These are phyloP conservation scores for Clausena lansium DNA, from an alignment of 345 rosid species.

Conservation along the genomic window DNA sequence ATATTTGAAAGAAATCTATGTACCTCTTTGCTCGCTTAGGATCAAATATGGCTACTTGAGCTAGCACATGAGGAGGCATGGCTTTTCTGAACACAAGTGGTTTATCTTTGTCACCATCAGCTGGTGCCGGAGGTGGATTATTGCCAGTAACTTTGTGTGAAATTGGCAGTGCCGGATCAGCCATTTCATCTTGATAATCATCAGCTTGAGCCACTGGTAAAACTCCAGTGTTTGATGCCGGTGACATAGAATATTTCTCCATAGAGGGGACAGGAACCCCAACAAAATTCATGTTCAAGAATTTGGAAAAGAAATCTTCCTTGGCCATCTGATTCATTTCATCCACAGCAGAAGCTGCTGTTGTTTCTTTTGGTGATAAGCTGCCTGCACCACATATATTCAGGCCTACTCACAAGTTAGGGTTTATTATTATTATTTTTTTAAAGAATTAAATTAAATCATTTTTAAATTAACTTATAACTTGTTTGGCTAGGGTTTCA, in stretches of 20 bases:
- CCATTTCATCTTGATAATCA: background rate
- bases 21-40: constrained; percentile 28
- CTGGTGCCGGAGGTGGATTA: background rate
- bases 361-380: background rate
- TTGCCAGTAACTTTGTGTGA: background rate
- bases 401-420: background rate
- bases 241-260: background rate
- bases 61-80: constrained; percentile 12
- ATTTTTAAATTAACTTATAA: no score
- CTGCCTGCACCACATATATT: background rate
- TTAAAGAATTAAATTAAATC: no score
- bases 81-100: background rate
- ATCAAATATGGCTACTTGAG: constrained; percentile 3
- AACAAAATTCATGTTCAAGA: background rate
- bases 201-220: background rate
- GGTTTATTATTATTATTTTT: no score
- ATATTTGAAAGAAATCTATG: background rate
- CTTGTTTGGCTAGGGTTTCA: constrained; percentile 2
- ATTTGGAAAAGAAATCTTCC: constrained; percentile 3
- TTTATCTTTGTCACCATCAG: background rate
- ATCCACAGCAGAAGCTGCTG: background rate
- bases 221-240: background rate
- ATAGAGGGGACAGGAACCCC: background rate
- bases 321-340: background rate
- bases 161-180: background rate